These are phyloP conservation scores for Trametes maxima DNA, from an alignment of 768 basidiomycete genomes.

Conservation along the genomic window DNA sequence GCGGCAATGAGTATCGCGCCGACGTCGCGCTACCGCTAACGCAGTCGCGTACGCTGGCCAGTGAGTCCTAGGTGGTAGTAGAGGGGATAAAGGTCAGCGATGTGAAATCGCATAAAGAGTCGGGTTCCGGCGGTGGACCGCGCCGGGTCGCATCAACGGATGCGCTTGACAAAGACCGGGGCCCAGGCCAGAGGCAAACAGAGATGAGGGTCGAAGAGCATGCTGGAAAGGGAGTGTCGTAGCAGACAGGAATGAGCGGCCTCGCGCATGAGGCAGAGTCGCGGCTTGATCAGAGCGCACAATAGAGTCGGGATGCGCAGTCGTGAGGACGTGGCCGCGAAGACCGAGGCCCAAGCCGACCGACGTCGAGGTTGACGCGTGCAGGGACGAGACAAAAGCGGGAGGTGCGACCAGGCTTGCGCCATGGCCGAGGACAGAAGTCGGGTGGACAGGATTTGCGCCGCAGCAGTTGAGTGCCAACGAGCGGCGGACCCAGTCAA, in stretches of 20 bases:
- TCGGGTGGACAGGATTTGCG: background rate
- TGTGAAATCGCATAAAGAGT: too few relatives aligned
- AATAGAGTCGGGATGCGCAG: background rate
- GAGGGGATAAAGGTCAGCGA: too few relatives aligned
- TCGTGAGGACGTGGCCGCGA: background rate
- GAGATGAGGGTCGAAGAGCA: background rate
- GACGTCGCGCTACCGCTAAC: too few relatives aligned
- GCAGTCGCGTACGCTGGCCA: too few relatives aligned
- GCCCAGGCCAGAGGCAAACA: background rate
- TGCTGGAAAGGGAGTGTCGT: background rate
- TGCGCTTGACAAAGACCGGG: background rate
- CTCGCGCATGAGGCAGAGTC: background rate
- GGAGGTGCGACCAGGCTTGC: background rate
- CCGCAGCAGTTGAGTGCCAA: constrained; percentile 30
- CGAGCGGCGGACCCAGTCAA: constrained; percentile 38
- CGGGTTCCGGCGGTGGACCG: too few relatives aligned
- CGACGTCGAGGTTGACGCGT: background rate
- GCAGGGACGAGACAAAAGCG: background rate
- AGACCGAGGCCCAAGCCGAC: background rate
- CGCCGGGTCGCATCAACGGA: too few relatives aligned
- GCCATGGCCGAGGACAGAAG: background rate
- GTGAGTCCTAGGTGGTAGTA: too few relatives aligned
- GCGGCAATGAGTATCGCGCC: too few relatives aligned
- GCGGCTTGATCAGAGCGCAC: background rate
- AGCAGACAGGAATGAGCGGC: background rate